These are phyloP conservation scores for Fusarium sp. DNA, from an alignment of 2,329 filamentous ascomycete species.

Conservation along the genomic window DNA sequence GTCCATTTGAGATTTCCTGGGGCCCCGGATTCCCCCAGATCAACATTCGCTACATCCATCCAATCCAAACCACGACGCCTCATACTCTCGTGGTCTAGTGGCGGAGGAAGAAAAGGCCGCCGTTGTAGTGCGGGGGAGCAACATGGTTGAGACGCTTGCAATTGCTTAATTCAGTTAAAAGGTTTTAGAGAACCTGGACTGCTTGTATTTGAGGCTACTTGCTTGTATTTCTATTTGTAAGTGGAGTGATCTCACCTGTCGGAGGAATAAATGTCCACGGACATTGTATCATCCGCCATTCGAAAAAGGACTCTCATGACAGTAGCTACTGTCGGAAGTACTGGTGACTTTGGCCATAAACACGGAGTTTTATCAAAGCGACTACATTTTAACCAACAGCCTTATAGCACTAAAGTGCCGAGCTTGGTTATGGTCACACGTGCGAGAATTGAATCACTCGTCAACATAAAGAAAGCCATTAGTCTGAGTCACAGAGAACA, in stretches of 20 bases:
- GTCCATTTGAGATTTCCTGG: neutral
- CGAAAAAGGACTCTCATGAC: rapidly evolving
- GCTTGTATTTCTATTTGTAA: neutral
- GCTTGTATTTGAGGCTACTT: rapidly evolving
- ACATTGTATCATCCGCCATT: neutral
- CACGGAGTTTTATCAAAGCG: too few species aligned
- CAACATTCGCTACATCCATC: neutral
- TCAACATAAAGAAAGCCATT: neutral
- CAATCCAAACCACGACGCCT: neutral
- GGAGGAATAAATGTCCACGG: neutral
- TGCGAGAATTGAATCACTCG: rapidly evolving
- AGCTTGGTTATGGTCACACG: neutral
- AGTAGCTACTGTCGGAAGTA: rapidly evolving
- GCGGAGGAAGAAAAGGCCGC: neutral
- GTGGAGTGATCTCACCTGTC: neutral
- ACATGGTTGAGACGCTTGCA: neutral
- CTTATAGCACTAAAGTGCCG: neutral
- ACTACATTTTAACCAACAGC: rapidly evolving
- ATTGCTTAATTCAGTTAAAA: neutral
- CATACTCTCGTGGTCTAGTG: neutral
- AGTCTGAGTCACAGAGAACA: rapidly evolving
- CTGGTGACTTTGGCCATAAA: neutral
- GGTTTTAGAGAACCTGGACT: neutral
- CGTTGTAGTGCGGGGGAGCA: neutral
- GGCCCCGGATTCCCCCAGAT: neutral